Percentiles rank a stretch among this genome's conserved stretches.
Evolutionary conservation across 192 early-diverging fungal species (phyloP).

Genomic region (Coemansia sp.): DNA sequence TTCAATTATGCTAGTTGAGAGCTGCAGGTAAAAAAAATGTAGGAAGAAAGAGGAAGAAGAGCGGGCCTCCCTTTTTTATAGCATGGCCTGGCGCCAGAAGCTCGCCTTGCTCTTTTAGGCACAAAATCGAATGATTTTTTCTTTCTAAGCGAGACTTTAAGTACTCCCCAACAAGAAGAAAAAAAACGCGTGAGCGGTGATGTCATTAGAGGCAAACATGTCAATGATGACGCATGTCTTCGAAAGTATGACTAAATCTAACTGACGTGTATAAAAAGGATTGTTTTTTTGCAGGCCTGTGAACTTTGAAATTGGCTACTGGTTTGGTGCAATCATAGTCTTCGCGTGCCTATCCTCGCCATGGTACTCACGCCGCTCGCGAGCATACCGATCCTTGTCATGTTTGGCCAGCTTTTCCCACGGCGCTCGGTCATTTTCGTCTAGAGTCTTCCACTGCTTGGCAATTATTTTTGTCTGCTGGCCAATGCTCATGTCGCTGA

Average conservation of each 20-base stretch:
- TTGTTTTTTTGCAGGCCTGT: neutral
- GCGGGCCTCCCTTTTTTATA: neutral
- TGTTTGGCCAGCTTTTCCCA: constrained; percentile 59
- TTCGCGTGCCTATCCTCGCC: constrained; percentile 31
- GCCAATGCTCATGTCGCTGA: constrained; percentile 72
- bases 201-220: neutral
- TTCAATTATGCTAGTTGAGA: neutral
- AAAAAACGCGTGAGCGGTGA: too few species aligned
- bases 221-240: neutral
- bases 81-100: neutral
- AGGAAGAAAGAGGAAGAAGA: neutral
- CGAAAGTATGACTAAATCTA: too few species aligned
- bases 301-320: neutral
- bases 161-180: neutral
- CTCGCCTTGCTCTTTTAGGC: neutral
- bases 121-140: neutral
- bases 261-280: neutral
- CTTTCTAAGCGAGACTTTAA: neutral
- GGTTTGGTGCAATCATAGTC: constrained; percentile 18
- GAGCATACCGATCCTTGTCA: constrained; percentile 67
- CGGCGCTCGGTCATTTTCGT: constrained; percentile 56
- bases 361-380: constrained; percentile 62
- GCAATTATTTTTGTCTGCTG: constrained; percentile 79
- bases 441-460: constrained; percentile 57
- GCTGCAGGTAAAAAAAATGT: neutral